Evolutionary conservation across 192 early-diverging fungal genomes (phyloP).

Genomic region (Linnemannia schmuckeri): DNA sequence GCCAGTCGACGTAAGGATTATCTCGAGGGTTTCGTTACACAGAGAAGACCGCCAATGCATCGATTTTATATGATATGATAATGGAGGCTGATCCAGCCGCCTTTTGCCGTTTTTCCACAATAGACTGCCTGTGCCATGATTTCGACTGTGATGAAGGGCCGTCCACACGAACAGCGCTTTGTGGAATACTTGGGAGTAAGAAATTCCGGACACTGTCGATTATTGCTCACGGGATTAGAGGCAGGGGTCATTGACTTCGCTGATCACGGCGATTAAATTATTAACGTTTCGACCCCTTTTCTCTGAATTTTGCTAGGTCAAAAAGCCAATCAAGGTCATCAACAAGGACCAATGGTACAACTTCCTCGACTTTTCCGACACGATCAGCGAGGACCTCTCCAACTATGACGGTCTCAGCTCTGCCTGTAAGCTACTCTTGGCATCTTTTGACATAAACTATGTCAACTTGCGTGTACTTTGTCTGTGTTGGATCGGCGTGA

Average conservation of each 20-base stretch:
- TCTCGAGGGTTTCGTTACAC: background rate
- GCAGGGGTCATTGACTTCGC: background rate
- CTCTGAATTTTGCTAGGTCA: constrained; percentile 29
- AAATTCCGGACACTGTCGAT: background rate
- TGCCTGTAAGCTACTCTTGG: constrained; percentile 65
- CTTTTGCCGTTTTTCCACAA: background rate
- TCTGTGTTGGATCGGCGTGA: background rate
- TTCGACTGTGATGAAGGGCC: constrained; percentile 60
- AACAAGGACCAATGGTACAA: constrained; percentile 78
- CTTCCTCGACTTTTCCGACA: constrained; percentile 71
- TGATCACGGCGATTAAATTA: background rate
- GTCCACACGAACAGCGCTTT: constrained; percentile 62
- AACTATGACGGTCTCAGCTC: constrained; percentile 69
- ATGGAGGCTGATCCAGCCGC: background rate
- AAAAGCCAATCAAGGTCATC: constrained; percentile 69
- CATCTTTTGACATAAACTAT: background rate
- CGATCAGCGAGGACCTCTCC: constrained; percentile 61
- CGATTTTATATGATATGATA: background rate
- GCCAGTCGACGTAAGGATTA: constrained; percentile 64
- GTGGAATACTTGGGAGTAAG: constrained; percentile 64
- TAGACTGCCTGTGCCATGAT: constrained; percentile 68
- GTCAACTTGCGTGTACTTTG: background rate
- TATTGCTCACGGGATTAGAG: background rate
- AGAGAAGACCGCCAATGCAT: background rate
- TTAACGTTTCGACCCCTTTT: background rate